Evolutionary conservation across 1,284 basidiomycete genomes (phyloP), one percentile per base, ranked within the genome.

Genomic region (Cryptococcus floricola): DNA sequence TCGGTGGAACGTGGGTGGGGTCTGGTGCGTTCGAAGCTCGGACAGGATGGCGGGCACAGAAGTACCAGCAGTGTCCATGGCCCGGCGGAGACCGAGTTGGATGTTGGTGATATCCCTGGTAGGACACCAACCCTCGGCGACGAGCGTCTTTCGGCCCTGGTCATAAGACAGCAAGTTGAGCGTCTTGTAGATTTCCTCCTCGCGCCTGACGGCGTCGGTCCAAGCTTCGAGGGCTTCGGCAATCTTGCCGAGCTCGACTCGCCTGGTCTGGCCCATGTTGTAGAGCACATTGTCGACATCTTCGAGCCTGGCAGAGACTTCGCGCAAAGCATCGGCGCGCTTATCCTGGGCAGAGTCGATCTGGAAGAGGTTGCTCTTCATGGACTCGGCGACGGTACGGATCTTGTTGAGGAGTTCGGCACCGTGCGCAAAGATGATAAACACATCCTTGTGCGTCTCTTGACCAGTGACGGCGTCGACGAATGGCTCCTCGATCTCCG

Each of bases 401-500:
- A 99, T 98, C 83, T 98, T 99, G 66, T 89, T 84, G 31, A 98
- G 85, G 19, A 98, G 82, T 43, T 89, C 87, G 49, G 91, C 86
- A 38, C 96, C 96, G 69, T 99, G 96, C 0, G 95, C 96, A 71
- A 99, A 99, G 76, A 99, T 98, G 80, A 99, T 96, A 80, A 99
- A 99, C 44, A 98, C 96, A 66, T 98, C 94, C 83, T 98, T 99
- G 80, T 87, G 85, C 8, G 88, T 89, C 77, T 93, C 88, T 39
- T 80, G 81, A 43, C 88, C 88, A 2, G 87, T 88, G 44, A 81
- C 82, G 14, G 92, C 87, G 70, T 98, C 89, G 57, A 93, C 82
- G 70, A 98, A 97, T 1, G 92, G 89, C 68, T 95, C 89, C 44
- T 85, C 84, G 68, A 99, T 98, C 78, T 98, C 94, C 64, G 87